A percentile compares a stretch with the other conserved stretches of the same genome.
Conservation (phyloP, 2,329 filamentous ascomycete genomes). For the Penicillium sp. region DNA sequence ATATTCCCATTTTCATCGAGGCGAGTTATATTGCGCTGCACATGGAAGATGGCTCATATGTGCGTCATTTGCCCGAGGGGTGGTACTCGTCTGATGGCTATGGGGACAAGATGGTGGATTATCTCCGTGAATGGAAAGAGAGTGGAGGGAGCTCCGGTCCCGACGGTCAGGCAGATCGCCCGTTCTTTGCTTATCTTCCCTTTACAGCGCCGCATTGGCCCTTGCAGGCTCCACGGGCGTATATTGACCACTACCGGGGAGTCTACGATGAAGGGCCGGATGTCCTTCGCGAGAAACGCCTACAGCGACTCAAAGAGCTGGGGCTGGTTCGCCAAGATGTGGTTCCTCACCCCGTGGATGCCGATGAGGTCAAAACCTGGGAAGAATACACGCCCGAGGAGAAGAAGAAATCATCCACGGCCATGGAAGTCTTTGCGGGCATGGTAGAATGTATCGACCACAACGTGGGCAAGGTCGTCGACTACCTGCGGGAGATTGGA, state of each 20-base stretch:
- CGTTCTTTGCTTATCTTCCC: slow-evolving; percentile 57
- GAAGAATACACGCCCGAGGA: slow-evolving; percentile 33
- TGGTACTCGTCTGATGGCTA: slow-evolving; percentile 53
- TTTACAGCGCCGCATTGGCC: slow-evolving; percentile 62
- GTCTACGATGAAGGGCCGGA: slow-evolving; percentile 58
- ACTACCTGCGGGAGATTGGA: slow-evolving; percentile 50
- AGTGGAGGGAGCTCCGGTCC: slow-evolving; percentile 19
- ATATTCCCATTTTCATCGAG: slow-evolving; percentile 39
- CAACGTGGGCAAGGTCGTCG: slow-evolving; percentile 55
- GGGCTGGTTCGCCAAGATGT: slow-evolving; percentile 50
- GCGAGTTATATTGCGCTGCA: slow-evolving; percentile 41
- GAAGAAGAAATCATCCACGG: slow-evolving; percentile 39
- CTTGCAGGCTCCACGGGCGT: slow-evolving; percentile 52
- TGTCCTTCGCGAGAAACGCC: slow-evolving; percentile 47
- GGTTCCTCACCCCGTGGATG: slow-evolving; percentile 32
- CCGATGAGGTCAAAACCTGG: slow-evolving; percentile 42
- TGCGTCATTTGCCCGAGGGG: slow-evolving; percentile 44
- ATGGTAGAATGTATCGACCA: slow-evolving; percentile 60
- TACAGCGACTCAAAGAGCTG: slow-evolving; percentile 52
- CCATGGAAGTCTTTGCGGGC: slow-evolving; percentile 58
- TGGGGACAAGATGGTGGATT: slow-evolving; percentile 48
- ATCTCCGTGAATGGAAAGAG: slow-evolving; percentile 46
- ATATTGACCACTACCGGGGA: slow-evolving; percentile 53
- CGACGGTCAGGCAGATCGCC: slow-evolving; percentile 27
- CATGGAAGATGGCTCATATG: slow-evolving; percentile 42